Evolutionary conservation across 1,284 basidiomycete species (phyloP).

Genomic region (Cyathus olla): DNA sequence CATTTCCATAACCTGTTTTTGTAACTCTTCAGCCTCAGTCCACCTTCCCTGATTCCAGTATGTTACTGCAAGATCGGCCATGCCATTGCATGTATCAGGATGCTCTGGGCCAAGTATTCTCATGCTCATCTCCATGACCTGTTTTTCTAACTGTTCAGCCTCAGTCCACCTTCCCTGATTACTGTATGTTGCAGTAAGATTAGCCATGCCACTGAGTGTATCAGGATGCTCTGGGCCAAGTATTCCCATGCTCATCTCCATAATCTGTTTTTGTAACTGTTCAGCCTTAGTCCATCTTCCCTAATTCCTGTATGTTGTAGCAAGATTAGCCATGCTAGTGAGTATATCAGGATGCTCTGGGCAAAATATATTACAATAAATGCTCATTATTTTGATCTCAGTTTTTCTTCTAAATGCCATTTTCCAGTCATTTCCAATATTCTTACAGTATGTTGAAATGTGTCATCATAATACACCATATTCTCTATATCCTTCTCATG

Average conservation of each 20-base stretch:
- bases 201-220: not conserved
- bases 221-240: not conserved
- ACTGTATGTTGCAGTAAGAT: not conserved
- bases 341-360: not conserved
- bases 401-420: not conserved
- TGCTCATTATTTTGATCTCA: not conserved
- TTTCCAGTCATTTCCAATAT: not conserved
- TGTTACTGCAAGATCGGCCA: not conserved
- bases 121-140: not conserved
- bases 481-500: not conserved
- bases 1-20: not conserved
- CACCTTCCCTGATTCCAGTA: conserved; percentile 1
- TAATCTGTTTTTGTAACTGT: not conserved
- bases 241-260: not conserved
- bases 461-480: not conserved
- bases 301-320: not conserved
- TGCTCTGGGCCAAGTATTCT: not conserved
- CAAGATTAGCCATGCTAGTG: not conserved
- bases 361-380: too few relatives aligned
- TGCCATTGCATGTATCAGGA: not conserved
- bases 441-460: not conserved
- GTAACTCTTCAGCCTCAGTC: not conserved
- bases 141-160: conserved; percentile 2
- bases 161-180: conserved; percentile 1
- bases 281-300: not conserved